A percentile compares a stretch with the other conserved stretches of the same genome.
Conservation (phyloP, 2,329 filamentous ascomycete species). For the Lachnellula subtilissima region DNA sequence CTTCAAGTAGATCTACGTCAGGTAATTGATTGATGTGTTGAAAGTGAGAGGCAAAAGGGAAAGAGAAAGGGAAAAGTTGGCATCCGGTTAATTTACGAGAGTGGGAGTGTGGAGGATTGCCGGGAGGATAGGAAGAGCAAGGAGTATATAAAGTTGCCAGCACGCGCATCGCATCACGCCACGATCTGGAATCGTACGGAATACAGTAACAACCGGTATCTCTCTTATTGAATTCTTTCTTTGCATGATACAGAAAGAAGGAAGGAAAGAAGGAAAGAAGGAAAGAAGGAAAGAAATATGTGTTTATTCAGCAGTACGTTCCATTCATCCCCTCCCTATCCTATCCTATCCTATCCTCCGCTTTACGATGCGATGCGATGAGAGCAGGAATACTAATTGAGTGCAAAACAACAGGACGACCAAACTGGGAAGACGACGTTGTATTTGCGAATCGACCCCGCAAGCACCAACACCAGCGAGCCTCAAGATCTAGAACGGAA, state of each 20-base stretch:
- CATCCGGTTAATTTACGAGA: no score
- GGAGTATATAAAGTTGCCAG: no score
- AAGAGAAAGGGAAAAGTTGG: no score
- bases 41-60: no score
- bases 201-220: background rate
- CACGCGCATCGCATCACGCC: no score
- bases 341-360: background rate
- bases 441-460: conserved; percentile 16
- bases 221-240: background rate
- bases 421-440: conserved; percentile 25
- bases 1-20: no score
- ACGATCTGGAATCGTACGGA: no score
- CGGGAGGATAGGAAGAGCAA: no score
- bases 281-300: conserved; percentile 1
- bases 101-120: no score
- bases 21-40: no score
- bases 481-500: background rate
- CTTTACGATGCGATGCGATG: no score
- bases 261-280: background rate
- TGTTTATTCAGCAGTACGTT: conserved; percentile 12
- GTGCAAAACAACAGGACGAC: conserved; percentile 3
- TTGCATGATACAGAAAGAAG: background rate
- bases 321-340: background rate
- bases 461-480: background rate
- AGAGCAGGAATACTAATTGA: background rate